Base-by-base conservation (phyloP, 129 eudicot species). In the Mikania micrantha region DNA sequence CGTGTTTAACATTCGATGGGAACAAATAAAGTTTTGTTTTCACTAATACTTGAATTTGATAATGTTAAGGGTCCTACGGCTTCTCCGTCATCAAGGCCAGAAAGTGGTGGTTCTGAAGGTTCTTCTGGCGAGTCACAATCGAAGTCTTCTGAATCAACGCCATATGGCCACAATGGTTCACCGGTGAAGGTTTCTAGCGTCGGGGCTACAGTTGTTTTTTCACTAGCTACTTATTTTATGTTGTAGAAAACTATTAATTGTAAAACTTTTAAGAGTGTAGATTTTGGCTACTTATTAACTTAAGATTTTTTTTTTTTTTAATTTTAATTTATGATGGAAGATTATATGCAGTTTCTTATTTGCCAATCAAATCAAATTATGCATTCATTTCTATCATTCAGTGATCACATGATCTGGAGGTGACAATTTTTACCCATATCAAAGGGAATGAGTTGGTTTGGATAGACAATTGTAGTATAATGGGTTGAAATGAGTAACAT, bases 11-110 rank as follows among this genome's bases (percentile, higher is more conserved):
- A n/a, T n/a, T n/a, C n/a, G n/a, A n/a, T n/a, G n/a, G n/a, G n/a
- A n/a, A n/a, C n/a, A 50, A 49, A 48, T 32, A 45, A 44, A 2
- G 32, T 29, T 6, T 39, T 24, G 5, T 9, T 3, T 3, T 0
- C 57, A 27, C 17, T 0, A 31, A 42, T 44, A n/a, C 16, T 58
- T 59, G 68, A 47, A 15, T 15, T n/a, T 75, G 74, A 20, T 59
- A 29, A 24, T 67, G 45, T 57, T 29, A 35, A 75, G 80, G 74
- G 80, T 75, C 74, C 75, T 19, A 24, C 57, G 56, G 57, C 61
- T 56, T 66, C 79, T 75, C 79, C 74, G n/a, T 49, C 77, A 15
- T 69, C 74, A 9, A 16, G n/a, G 45, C 49, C 73, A 4, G 5
- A 15, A 15, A 27, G 31, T 9, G 53, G 44, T 7, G 63, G 42